Percentiles rank a stretch among this genome's conserved stretches.
phyloP scores from a whole-genome alignment of 1,284 basidiomycete species.

The Rugiboletus extremiorientalis region DNA sequence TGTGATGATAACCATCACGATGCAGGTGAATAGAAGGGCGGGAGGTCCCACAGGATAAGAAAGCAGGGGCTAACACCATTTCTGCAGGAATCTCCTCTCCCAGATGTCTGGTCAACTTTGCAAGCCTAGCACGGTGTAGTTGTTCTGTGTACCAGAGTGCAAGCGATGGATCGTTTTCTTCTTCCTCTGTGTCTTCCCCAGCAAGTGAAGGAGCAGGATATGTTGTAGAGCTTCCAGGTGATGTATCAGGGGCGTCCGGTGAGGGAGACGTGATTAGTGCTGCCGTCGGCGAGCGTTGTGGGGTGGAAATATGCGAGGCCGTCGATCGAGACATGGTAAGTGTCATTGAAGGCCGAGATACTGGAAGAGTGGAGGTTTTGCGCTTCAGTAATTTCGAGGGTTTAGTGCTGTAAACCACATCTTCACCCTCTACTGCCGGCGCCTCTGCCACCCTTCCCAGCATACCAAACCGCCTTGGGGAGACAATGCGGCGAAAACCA shows the following conservation, averaged over 20 bases:
- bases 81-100: constrained; percentile 43
- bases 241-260: constrained; percentile 5
- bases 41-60: not conserved
- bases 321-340: constrained; percentile 2
- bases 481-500: constrained; percentile 13
- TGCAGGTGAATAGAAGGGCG: not conserved
- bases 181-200: constrained; percentile 1
- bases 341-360: not conserved
- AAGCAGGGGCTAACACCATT: constrained; percentile 26
- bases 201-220: constrained; percentile 13
- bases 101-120: constrained; percentile 42
- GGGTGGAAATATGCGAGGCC: not conserved
- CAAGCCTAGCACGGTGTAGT: constrained; percentile 35
- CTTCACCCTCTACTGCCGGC: not conserved
- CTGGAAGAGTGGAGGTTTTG: not conserved
- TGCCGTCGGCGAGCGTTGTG: not conserved
- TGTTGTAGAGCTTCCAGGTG: constrained; percentile 14
- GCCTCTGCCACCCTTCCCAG: constrained; percentile 2
- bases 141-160: constrained; percentile 21
- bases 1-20: constrained; percentile 6
- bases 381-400: not conserved
- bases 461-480: not conserved
- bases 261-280: constrained; percentile 11
- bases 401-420: not conserved
- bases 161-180: constrained; percentile 7